A percentile compares a stretch with the other conserved stretches of the same genome.
phyloP scores from a whole-genome alignment of 805 yeast species.

The Debaryomyces castellii region DNA sequence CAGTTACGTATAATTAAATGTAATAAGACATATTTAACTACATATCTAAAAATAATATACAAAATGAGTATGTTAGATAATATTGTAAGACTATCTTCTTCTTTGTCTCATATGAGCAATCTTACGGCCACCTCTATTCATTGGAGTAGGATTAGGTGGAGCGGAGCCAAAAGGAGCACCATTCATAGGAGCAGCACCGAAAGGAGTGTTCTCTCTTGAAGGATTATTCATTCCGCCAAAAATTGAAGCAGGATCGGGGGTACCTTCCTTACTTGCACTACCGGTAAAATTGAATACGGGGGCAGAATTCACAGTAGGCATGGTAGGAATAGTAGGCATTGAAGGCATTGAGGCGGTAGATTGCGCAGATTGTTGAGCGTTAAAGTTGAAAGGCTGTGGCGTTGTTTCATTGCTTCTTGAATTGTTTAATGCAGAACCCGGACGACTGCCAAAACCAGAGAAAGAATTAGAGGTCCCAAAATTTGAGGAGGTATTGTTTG shows the following conservation, averaged over 20 bases:
- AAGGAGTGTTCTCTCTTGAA: conserved; percentile 1
- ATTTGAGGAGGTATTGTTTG: not conserved
- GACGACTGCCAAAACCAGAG: not conserved
- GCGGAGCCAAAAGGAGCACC: conserved; percentile 5
- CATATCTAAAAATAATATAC: conserved; percentile 1
- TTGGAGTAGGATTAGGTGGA: conserved; percentile 14
- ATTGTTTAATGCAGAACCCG: not conserved
- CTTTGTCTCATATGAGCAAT: conserved; percentile 37
- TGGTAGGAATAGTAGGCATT: not conserved
- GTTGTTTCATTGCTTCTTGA: conserved; percentile 1
- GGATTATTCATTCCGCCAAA: conserved; percentile 18
- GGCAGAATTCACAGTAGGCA: not conserved
- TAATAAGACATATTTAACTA: not conserved
- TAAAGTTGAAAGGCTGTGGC: conserved; percentile 2
- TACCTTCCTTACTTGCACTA: conserved; percentile 19
- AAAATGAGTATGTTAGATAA: not conserved
- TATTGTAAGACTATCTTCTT: too few relatives aligned
- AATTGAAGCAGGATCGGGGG: conserved; percentile 33
- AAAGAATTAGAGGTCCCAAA: not conserved
- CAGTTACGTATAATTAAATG: not conserved
- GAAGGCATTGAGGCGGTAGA: not conserved
- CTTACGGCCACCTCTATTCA: conserved; percentile 21
- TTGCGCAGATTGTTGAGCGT: not conserved
- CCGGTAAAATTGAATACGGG: conserved; percentile 23
- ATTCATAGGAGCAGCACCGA: not conserved